Base-by-base conservation (phyloP, 1,284 basidiomycete genomes). In the Pseudozyma thailandica region DNA sequence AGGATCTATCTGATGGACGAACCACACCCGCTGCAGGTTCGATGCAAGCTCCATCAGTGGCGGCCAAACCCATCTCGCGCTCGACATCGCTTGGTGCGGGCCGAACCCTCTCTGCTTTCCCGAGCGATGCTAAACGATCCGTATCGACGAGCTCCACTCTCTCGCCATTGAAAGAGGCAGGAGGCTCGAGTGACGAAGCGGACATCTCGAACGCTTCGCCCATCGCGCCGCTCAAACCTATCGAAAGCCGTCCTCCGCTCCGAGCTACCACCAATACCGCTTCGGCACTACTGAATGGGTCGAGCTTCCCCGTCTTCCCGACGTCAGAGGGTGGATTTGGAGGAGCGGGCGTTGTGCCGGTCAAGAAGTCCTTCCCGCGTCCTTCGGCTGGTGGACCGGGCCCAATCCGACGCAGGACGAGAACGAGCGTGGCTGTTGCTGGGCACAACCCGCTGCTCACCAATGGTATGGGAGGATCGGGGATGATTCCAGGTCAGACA, bases 341-440 rank as follows among this genome's bases (percentile, higher is more conserved):
- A 4, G 16, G 28, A 2, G 46, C 53, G 43, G 37, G 26, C 15
- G 52, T 16, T 2, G 55, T 52, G 1, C 55, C 66, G 9, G 45
- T 49, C 4, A 59, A 62, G 16, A 71, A 71, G 42, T 48, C 68
- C 10, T 71, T 71, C 31, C 68, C 68, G 0, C n/a, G 57, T 2
- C 68, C 68, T 4, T 57, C 52, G 18, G 68, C 68, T 3, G 68
- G 68, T 16, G 68, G 68, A 16, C 68, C 68, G 1, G 68, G 68
- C 1, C 68, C 68, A 2, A 61, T 71, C 4, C 25, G 61, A 8
- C 35, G 60, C 3, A 18, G 51, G 1, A 59, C 50, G 3, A 10
- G 55, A 23, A 41, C 66, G 1, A 70, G 66, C n/a, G 43, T 70
- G 0, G 66, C 56, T 3, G 42, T 63, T 3, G 49, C 16, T 31